Conservation (phyloP, 805 yeast species). For the Yamadazyma kitorensis region DNA sequence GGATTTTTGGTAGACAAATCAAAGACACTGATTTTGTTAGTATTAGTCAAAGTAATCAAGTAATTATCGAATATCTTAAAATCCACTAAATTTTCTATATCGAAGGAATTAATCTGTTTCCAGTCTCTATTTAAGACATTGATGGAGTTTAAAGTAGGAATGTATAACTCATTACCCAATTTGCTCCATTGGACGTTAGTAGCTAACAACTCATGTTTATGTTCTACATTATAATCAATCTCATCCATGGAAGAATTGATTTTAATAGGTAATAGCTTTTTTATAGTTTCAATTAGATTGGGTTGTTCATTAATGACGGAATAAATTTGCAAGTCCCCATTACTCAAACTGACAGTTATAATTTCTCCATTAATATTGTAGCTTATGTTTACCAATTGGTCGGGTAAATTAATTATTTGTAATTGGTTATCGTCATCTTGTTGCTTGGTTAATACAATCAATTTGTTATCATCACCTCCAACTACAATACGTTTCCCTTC, state of each 20-base stretch:
- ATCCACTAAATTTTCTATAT: conserved; percentile 38
- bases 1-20: conserved; percentile 37
- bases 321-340: conserved; percentile 57
- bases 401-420: conserved; percentile 40
- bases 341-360: conserved; percentile 55
- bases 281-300: conserved; percentile 44
- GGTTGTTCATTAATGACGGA: conserved; percentile 57
- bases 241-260: conserved; percentile 28
- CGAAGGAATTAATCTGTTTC: conserved; percentile 16
- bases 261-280: conserved; percentile 38
- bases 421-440: conserved; percentile 24
- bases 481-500: conserved; percentile 55
- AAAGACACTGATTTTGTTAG: conserved; percentile 40
- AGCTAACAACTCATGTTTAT: conserved; percentile 43
- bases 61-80: conserved; percentile 59
- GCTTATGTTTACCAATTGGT: conserved; percentile 54
- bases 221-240: conserved; percentile 41
- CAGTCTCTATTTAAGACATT: conserved; percentile 45
- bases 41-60: conserved; percentile 56
- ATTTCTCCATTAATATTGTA: conserved; percentile 58
- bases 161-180: conserved; percentile 63
- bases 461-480: conserved; percentile 67
- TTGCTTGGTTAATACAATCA: conserved; percentile 36
- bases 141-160: conserved; percentile 55
- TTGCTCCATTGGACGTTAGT: conserved; percentile 69